Percentiles rank a stretch among this genome's conserved stretches.
Conservation (phyloP, 768 basidiomycete species). For the Hericium rajendrae region DNA sequence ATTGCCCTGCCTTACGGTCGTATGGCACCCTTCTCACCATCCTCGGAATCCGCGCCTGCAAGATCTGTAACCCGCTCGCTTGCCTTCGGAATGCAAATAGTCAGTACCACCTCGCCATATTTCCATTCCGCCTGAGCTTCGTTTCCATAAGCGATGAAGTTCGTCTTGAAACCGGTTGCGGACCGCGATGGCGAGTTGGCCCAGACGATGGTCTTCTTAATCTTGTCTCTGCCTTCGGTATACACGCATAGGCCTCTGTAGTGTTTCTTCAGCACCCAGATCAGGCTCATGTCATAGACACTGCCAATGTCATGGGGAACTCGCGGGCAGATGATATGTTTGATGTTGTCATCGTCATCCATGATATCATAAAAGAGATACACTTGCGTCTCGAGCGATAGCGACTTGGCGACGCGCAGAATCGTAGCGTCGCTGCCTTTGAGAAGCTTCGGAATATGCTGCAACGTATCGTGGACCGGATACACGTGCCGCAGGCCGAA, state of each 20-base stretch:
- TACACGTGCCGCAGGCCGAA: constrained; percentile 29
- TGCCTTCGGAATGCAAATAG: constrained; percentile 17
- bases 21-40: too few relatives aligned
- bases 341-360: not conserved
- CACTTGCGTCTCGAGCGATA: constrained; percentile 5
- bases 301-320: not conserved
- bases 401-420: constrained; percentile 10
- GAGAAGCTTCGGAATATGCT: not conserved
- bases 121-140: constrained; percentile 7
- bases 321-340: not conserved
- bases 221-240: not conserved
- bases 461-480: constrained; percentile 14
- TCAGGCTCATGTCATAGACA: not conserved
- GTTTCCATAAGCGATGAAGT: constrained; percentile 15
- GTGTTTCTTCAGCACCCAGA: not conserved
- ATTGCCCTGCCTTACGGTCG: too few relatives aligned
- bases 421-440: constrained; percentile 19
- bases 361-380: not conserved
- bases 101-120: constrained; percentile 16
- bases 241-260: not conserved
- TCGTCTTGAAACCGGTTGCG: not conserved
- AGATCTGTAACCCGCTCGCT: too few relatives aligned
- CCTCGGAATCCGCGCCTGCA: too few relatives aligned
- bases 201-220: not conserved
- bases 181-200: not conserved